Conservation (phyloP, 768 basidiomycete species). For the Solioccasus polychromus region DNA sequence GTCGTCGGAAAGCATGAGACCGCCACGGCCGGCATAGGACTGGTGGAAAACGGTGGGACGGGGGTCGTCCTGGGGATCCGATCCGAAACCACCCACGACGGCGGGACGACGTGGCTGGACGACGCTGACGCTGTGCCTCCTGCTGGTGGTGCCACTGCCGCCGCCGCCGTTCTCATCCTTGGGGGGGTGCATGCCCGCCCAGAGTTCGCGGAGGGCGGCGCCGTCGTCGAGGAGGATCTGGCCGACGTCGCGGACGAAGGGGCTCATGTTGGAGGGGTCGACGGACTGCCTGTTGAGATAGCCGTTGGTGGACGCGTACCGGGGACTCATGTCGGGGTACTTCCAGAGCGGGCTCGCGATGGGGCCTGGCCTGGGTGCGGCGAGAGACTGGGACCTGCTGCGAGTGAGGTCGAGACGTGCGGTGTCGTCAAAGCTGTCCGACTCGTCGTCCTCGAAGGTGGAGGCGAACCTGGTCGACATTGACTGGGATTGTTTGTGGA, state of each 20-base stretch:
- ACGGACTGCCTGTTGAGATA: conserved; percentile 40
- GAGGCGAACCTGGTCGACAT: conserved; percentile 65
- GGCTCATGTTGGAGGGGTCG: conserved; percentile 77
- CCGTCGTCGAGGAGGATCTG: conserved; percentile 76
- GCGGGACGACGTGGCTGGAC: conserved; percentile 70
- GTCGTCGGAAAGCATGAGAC: conserved; percentile 72
- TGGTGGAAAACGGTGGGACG: conserved; percentile 33
- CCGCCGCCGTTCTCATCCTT: conserved; percentile 60
- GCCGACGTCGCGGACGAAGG: conserved; percentile 81
- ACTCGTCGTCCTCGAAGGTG: conserved; percentile 82
- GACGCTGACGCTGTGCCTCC: conserved; percentile 80
- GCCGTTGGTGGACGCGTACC: conserved; percentile 59
- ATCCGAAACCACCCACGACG: conserved; percentile 59
- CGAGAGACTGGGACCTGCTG: conserved; percentile 76
- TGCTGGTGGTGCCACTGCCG: conserved; percentile 78
- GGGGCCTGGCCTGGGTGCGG: conserved; percentile 49
- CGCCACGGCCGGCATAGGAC: conserved; percentile 48
- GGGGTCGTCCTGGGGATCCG: conserved; percentile 42
- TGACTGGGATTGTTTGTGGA: too few species aligned
- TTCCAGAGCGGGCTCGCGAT: conserved; percentile 48
- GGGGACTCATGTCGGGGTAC: conserved; percentile 58
- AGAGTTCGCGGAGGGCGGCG: conserved; percentile 68
- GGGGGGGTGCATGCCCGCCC: conserved; percentile 66
- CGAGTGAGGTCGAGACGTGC: conserved; percentile 65
- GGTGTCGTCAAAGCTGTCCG: conserved; percentile 57